phyloP scores from a whole-genome alignment of 2,329 filamentous ascomycete genomes.

The Diplodia seriata region DNA sequence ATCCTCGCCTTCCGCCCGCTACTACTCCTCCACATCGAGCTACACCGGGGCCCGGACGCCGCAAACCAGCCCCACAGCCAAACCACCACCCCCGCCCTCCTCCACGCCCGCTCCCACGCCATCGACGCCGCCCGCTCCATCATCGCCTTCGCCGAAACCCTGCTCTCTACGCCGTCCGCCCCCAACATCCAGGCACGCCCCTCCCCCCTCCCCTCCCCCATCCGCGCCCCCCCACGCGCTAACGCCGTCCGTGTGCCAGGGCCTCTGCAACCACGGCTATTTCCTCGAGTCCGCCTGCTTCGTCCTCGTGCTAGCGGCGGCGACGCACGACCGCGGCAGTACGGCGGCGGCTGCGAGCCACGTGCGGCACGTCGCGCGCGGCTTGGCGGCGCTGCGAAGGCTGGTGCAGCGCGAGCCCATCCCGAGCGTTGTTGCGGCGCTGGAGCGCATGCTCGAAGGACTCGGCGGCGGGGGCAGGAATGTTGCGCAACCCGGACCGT shows the following conservation, averaged over 20 bases:
- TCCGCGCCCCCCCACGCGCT: too few relatives aligned
- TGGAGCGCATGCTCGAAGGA: constrained; percentile 8
- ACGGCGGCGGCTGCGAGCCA: neutral
- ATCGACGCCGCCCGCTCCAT: constrained; percentile 1
- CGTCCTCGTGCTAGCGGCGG: neutral
- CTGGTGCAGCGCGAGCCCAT: constrained; percentile 23
- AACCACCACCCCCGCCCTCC: neutral
- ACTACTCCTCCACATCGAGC: neutral
- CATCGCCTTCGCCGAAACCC: neutral
- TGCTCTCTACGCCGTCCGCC: neutral
- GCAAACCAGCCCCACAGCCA: neutral
- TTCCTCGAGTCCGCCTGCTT: constrained; percentile 25
- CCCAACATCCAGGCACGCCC: neutral
- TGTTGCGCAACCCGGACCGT: too few relatives aligned
- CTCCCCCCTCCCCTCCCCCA: neutral
- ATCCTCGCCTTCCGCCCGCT: constrained; percentile 21
- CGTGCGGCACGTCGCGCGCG: neutral
- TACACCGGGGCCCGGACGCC: neutral
- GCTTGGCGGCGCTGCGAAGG: neutral
- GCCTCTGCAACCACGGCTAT: constrained; percentile 21
- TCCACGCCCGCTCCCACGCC: neutral
- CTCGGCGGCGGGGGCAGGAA: neutral
- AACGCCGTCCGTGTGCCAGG: too few relatives aligned
- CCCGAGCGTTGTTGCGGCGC: constrained; percentile 11
- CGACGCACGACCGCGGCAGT: neutral